Base-by-base conservation (phyloP, 306 rosid genomes). In the Vigna angularis region DNA sequence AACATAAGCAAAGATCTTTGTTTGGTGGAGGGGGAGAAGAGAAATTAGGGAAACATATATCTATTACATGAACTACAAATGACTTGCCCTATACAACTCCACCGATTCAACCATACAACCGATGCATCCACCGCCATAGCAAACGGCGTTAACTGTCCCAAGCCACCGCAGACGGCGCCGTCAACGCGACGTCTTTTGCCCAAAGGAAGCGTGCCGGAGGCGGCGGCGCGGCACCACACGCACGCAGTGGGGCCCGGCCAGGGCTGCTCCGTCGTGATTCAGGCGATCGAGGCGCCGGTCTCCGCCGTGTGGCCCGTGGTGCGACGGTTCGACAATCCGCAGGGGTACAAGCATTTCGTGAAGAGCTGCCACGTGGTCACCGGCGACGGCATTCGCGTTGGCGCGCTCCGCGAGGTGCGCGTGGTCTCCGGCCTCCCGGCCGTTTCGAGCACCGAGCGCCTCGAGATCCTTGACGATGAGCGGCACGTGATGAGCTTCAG, bases 391-490 rank as follows among this genome's bases (percentile, higher is more conserved):
- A 73, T 86, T 64, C 59, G 79, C 66, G 96, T 93, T 34, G 98
- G 98, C 12, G 86, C 90, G 1, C 83, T 95, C 71, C 89, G 98
- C 0, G 91, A 91, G 73, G 98, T 95, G 4, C 83, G 9, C 40
- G 92, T 95, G 9, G 89, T 95, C 0, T 95, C 98, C 1, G 98
- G 98, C 0, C 93, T 95, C 3, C 98, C 98, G 2, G 98, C 98
- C 0, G 98, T 5, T 22, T 89, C 87, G 9, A 95, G 98, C 90
- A 95, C 92, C 4, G 98, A 95, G 86, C 55, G 98, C 45, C 71
- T 95, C 0, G 98, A 95, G 93, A 95, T 95, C 76, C 91, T 95
- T 0, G 98, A 95, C 85, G 98, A 95, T 32, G 98, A 95, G 80
- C 81, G 86, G 7, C 98, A 95, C 85, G 93, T 95, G 40, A 69